These are phyloP conservation scores for Podaxis rugospora DNA, from an alignment of 768 basidiomycete genomes.

Conservation along the genomic window DNA sequence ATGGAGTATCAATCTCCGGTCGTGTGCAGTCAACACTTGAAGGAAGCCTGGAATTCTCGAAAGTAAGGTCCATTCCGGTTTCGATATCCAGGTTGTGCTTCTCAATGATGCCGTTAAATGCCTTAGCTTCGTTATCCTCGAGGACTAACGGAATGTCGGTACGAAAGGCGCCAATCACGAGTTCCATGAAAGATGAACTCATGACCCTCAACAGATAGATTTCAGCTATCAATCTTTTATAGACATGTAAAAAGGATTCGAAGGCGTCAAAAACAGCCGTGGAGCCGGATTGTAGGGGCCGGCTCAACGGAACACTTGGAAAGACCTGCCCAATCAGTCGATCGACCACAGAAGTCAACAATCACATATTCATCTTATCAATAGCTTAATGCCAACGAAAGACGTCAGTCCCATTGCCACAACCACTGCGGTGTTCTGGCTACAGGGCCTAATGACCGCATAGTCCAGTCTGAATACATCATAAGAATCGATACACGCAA, in stretches of 20 bases:
- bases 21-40: neutral
- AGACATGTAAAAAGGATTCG: neutral
- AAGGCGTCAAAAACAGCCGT: neutral
- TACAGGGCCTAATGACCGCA: neutral
- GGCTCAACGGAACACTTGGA: neutral
- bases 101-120: neutral
- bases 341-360: neutral
- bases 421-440: slow-evolving; percentile 1
- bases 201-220: neutral
- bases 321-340: neutral
- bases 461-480: neutral
- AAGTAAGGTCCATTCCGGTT: neutral
- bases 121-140: neutral
- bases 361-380: slow-evolving; percentile 8
- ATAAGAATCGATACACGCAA: neutral
- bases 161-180: neutral
- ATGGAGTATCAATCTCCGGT: neutral
- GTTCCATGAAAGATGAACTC: neutral
- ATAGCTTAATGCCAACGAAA: neutral
- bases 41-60: neutral
- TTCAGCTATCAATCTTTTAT: neutral
- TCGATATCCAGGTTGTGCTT: neutral
- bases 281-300: neutral
- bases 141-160: neutral
- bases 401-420: neutral